Evolutionary conservation across 495 filamentous ascomycete genomes (phyloP).

Genomic region (Penicillium lividum): DNA sequence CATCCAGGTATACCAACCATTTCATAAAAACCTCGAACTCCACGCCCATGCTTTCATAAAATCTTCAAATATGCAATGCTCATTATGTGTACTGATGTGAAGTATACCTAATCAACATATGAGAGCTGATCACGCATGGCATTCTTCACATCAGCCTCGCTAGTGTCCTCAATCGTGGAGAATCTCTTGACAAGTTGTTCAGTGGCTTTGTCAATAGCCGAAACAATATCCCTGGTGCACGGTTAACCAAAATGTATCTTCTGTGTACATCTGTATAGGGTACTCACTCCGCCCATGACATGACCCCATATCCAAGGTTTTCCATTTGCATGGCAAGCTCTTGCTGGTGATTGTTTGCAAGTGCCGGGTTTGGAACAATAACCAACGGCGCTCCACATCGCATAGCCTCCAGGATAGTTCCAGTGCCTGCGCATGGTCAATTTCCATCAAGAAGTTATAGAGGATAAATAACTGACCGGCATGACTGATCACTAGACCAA

Average conservation of each 20-base stretch:
- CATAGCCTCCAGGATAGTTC: constrained; percentile 82
- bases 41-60: not conserved
- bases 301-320: constrained; percentile 65
- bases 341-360: constrained; percentile 90
- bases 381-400: constrained; percentile 67
- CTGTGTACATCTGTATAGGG: not conserved
- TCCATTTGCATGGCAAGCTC: constrained; percentile 78
- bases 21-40: not conserved
- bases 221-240: not conserved
- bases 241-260: not conserved
- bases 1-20: no score
- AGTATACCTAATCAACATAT: constrained; percentile 1
- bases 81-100: not conserved
- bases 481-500: constrained; percentile 77
- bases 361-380: constrained; percentile 78
- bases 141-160: not conserved
- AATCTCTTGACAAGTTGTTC: not conserved
- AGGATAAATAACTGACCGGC: constrained; percentile 60
- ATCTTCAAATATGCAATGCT: not conserved
- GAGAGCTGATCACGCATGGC: constrained; percentile 4
- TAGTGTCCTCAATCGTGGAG: not conserved
- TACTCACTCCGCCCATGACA: constrained; percentile 64
- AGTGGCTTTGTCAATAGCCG: not conserved
- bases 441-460: not conserved
- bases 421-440: constrained; percentile 61